Evolutionary conservation across 805 yeast species (phyloP), one percentile per base, ranked within the genome.

Genomic region (Barnettozyma californica): DNA sequence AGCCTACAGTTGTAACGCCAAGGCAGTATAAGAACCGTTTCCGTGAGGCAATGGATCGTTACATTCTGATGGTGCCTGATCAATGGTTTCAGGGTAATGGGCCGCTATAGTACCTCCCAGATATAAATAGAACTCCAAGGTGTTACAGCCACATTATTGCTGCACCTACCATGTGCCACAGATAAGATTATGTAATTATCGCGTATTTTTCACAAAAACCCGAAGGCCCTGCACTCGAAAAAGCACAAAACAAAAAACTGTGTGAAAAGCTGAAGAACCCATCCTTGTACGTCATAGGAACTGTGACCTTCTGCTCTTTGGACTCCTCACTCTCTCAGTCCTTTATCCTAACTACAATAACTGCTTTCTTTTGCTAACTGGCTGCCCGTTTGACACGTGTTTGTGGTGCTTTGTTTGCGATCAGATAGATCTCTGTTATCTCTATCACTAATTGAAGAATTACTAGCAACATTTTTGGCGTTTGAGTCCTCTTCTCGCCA

Each of bases 1-100:
- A 87, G 55, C 99, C 99, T 0, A 94, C 99, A 0, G 96, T 94
- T 27, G 92, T 94, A 9, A 92, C 99, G 0, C 99, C 99, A 2
- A 81, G 90, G 59, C 99, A 94, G 67, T 94, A 94, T 66, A 85
- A 95, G 58, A 88, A 84, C 49, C 73, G 99, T 55, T 94, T 94
- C 64, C 75, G 99, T 54, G 98, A 92, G 62, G 98, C 99, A 2
- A 94, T 94, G 99, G 98, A 92, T 60, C 69, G 96, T 39, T 94
- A 94, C 58, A 87, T 94, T 47, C 67, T 92, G 52, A 90, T 92
- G 84, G 97, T 95, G 7, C 99, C 99, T 1, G 97, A 86, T 50
- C 68, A 70, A 13, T 72, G 76, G 75, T 69, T 65, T 44, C 73
- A 69, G 49, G 72, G 61, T 5, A 44, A 44, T 11, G 51, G 44